A percentile compares a stretch with the other conserved stretches of the same genome.
phyloP scores from a whole-genome alignment of 768 basidiomycete species.

The Megacollybia marginata region DNA sequence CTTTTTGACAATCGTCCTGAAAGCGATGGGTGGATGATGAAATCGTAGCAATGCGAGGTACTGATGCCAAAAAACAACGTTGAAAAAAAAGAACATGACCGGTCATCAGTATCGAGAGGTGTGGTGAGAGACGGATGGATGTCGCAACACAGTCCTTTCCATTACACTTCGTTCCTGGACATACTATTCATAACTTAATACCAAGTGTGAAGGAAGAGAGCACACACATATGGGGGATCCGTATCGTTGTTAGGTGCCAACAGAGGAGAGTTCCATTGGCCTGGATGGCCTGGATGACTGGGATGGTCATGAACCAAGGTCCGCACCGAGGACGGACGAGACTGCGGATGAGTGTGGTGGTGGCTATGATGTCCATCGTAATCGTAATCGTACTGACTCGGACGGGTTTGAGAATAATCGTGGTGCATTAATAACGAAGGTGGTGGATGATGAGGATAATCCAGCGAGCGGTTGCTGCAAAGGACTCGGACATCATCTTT shows the following conservation, averaged over 20 bases:
- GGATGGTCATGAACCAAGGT: constrained; percentile 46
- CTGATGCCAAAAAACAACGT: too few species aligned
- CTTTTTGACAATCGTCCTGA: constrained; percentile 3
- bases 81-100: too few species aligned
- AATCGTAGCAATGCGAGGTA: too few species aligned
- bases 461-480: constrained; percentile 1
- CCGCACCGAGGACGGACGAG: constrained; percentile 34
- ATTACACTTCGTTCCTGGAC: too few species aligned
- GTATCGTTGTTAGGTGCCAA: constrained; percentile 42
- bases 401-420: constrained; percentile 3
- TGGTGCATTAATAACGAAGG: background rate
- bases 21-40: too few species aligned
- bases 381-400: background rate
- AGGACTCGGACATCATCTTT: background rate
- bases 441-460: background rate
- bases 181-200: too few species aligned
- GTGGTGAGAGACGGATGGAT: too few species aligned
- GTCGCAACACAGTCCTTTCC: too few species aligned
- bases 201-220: background rate
- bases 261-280: constrained; percentile 46
- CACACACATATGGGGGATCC: constrained; percentile 56
- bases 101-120: too few species aligned
- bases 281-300: constrained; percentile 26
- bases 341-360: constrained; percentile 37
- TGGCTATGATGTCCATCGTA: constrained; percentile 44